These are phyloP conservation scores for Tetraselmis chui DNA, from an alignment of 139 green algal genomes.

Conservation along the genomic window DNA sequence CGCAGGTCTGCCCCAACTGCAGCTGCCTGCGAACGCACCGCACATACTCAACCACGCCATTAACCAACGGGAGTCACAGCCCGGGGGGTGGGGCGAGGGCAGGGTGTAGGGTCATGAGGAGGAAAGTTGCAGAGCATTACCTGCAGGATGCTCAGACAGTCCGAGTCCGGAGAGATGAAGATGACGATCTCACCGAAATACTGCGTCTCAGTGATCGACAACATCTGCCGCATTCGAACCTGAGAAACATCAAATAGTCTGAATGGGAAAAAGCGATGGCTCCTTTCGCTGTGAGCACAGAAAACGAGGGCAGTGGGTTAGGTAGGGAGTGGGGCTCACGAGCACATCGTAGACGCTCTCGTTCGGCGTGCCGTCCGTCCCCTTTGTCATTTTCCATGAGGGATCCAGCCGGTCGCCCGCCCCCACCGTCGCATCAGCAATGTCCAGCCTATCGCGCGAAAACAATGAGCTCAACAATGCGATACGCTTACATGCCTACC, in stretches of 20 bases:
- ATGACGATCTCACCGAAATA: slow-evolving; percentile 42
- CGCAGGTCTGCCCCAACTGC: slow-evolving; percentile 57
- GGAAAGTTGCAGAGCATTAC: background rate
- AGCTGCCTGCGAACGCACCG: slow-evolving; percentile 17
- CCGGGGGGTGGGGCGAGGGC: background rate
- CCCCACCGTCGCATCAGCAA: background rate
- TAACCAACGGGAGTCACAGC: background rate
- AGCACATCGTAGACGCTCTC: slow-evolving; percentile 61
- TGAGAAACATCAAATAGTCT: no score
- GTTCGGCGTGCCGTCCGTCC: slow-evolving; percentile 67
- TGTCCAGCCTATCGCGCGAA: background rate
- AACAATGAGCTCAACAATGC: no score
- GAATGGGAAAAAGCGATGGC: no score
- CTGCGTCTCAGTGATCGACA: slow-evolving; percentile 53
- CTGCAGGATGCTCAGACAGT: slow-evolving; percentile 62
- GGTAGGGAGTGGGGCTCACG: slow-evolving; percentile 20
- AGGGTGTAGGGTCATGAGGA: background rate
- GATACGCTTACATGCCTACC: no score
- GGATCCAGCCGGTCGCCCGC: background rate
- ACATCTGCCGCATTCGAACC: slow-evolving; percentile 48
- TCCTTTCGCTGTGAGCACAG: no score
- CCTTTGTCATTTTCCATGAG: slow-evolving; percentile 9
- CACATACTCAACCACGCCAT: background rate
- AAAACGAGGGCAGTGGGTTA: no score
- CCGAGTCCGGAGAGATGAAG: slow-evolving; percentile 59